Conservation (phyloP, 1,139 yeast species). For the Magnusiomyces suaveolens region DNA sequence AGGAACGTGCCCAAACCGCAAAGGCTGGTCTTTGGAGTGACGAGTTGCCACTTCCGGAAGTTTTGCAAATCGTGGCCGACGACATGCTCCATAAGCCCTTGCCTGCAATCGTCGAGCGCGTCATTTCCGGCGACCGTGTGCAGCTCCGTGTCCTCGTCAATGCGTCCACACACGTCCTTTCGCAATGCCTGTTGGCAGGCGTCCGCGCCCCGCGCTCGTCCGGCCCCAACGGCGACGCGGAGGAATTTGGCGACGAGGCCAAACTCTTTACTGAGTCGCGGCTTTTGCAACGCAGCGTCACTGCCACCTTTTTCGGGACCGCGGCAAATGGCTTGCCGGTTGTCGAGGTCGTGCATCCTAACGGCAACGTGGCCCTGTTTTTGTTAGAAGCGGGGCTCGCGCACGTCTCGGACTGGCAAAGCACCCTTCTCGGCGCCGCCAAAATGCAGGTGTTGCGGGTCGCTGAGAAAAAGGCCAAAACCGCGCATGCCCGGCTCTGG, state of each 20-base stretch:
- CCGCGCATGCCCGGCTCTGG: constrained; percentile 54
- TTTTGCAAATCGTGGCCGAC: constrained; percentile 35
- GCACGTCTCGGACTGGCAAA: constrained; percentile 75
- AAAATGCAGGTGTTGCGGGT: constrained; percentile 53
- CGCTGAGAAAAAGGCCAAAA: constrained; percentile 60
- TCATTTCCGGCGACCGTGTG: constrained; percentile 68
- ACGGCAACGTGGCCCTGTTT: constrained; percentile 66
- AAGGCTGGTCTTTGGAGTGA: constrained; percentile 47
- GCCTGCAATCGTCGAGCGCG: constrained; percentile 60
- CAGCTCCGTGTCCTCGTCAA: constrained; percentile 46
- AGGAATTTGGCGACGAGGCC: constrained; percentile 56
- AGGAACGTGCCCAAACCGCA: constrained; percentile 44
- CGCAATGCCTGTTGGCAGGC: constrained; percentile 64
- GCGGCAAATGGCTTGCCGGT: constrained; percentile 50
- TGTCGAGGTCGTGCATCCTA: constrained; percentile 53
- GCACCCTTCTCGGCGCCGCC: constrained; percentile 56
- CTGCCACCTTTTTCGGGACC: constrained; percentile 46
- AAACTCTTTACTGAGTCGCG: constrained; percentile 58
- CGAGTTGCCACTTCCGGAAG: constrained; percentile 16
- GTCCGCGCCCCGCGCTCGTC: constrained; percentile 63
- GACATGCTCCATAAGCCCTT: constrained; percentile 37
- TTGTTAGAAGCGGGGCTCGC: constrained; percentile 63
- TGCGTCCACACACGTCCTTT: constrained; percentile 35
- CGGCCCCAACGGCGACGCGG: constrained; percentile 32
- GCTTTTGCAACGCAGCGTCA: constrained; percentile 54